phyloP scores from a whole-genome alignment of 495 filamentous ascomycete species.

The Aspergillus indologenus region DNA sequence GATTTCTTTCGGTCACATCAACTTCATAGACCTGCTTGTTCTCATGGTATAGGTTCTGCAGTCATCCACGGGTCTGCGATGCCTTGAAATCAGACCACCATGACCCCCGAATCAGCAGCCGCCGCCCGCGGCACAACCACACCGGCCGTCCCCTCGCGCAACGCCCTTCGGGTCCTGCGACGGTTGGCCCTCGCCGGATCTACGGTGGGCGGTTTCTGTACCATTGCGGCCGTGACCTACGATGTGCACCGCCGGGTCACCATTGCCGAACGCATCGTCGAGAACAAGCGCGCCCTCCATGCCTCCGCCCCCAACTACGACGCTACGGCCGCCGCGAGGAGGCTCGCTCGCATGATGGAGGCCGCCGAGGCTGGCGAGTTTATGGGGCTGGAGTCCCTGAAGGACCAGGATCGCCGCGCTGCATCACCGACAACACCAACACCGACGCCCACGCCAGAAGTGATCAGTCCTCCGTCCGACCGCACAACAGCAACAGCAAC shows the following conservation, averaged over 20 bases:
- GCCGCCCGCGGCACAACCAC: conserved; percentile 19
- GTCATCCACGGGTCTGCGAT: conserved; percentile 27
- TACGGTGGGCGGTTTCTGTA: conserved; percentile 40
- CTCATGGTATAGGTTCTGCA: conserved; percentile 10
- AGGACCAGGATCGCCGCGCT: conserved; percentile 23
- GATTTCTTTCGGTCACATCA: neutral
- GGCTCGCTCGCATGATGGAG: conserved; percentile 41
- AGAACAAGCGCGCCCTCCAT: conserved; percentile 44
- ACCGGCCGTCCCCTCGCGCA: conserved; percentile 42
- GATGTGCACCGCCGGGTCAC: conserved; percentile 42
- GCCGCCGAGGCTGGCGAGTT: conserved; percentile 45
- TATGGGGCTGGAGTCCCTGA: conserved; percentile 37
- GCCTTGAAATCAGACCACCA: conserved; percentile 22
- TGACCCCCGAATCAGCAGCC: conserved; percentile 32
- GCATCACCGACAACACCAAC: conserved; percentile 1
- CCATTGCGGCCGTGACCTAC: conserved; percentile 41
- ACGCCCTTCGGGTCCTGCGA: conserved; percentile 45
- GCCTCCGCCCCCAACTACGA: conserved; percentile 45
- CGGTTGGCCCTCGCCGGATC: conserved; percentile 43
- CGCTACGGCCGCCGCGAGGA: conserved; percentile 40
- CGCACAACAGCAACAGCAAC: no score
- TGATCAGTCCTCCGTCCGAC: no score
- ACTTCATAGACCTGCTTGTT: conserved; percentile 10
- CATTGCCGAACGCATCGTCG: conserved; percentile 42
- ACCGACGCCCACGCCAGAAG: neutral